Percentiles rank a stretch among this genome's conserved stretches.
phyloP scores from a whole-genome alignment of 1,139 yeast genomes.

The Nakaseomyces sp. region DNA sequence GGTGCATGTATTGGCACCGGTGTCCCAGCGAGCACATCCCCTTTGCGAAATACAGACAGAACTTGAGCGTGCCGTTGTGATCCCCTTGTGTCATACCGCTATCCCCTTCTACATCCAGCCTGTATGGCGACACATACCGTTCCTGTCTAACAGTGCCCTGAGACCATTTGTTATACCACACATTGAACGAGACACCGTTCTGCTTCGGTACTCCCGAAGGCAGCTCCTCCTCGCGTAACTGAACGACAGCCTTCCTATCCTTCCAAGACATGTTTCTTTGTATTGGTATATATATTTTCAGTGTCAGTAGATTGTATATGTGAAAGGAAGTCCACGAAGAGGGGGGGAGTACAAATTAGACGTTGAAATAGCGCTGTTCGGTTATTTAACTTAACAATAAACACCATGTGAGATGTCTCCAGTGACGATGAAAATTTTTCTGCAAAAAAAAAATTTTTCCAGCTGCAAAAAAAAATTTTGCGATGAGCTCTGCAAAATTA shows the following conservation, averaged over 20 bases:
- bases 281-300: too few species aligned
- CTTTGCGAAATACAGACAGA: slow-evolving; percentile 80
- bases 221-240: slow-evolving; percentile 58
- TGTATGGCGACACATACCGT: slow-evolving; percentile 33
- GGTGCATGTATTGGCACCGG: slow-evolving; percentile 67
- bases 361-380: too few species aligned
- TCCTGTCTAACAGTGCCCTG: slow-evolving; percentile 46
- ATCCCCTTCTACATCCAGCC: slow-evolving; percentile 55
- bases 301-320: too few species aligned
- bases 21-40: slow-evolving; percentile 80
- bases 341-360: too few species aligned
- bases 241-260: slow-evolving; percentile 54
- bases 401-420: not conserved
- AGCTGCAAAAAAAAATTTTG: slow-evolving; percentile 3
- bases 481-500: slow-evolving; percentile 11
- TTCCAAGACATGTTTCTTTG: slow-evolving; percentile 15
- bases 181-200: slow-evolving; percentile 69
- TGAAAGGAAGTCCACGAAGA: too few species aligned
- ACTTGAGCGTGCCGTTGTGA: slow-evolving; percentile 33
- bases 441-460: slow-evolving; percentile 1
- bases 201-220: slow-evolving; percentile 66
- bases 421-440: not conserved
- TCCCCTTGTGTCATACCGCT: slow-evolving; percentile 72
- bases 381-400: too few species aligned
- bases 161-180: slow-evolving; percentile 87